Percentiles rank a stretch among this genome's conserved stretches.
Evolutionary conservation across 306 rosid species (phyloP).

Genomic region (Dicorynia guianensis): DNA sequence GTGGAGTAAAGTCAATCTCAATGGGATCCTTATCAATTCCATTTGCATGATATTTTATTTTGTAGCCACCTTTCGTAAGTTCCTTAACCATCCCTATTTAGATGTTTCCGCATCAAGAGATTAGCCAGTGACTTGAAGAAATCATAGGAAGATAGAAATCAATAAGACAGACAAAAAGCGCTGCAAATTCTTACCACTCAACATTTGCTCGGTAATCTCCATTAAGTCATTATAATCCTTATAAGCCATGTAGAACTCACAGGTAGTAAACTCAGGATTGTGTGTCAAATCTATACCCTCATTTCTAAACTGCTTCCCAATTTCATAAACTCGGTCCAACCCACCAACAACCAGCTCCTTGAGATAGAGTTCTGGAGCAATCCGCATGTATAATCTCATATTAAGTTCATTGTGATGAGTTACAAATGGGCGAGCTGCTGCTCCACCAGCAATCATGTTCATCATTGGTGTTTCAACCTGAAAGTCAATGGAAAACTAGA

Average conservation of each 20-base stretch:
- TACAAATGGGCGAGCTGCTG: slow-evolving; percentile 93
- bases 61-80: slow-evolving; percentile 85
- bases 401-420: slow-evolving; percentile 93
- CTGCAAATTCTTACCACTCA: slow-evolving; percentile 70
- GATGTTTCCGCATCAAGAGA: slow-evolving; percentile 35
- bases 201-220: slow-evolving; percentile 83
- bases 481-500: slow-evolving; percentile 29
- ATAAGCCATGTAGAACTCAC: slow-evolving; percentile 96
- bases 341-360: slow-evolving; percentile 96
- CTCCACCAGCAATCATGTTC: slow-evolving; percentile 99
- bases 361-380: slow-evolving; percentile 96
- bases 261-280: slow-evolving; percentile 94
- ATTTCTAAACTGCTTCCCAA: slow-evolving; percentile 94
- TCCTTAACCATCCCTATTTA: slow-evolving; percentile 81
- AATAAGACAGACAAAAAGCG: slow-evolving; percentile 16
- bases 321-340: slow-evolving; percentile 97
- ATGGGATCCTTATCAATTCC: slow-evolving; percentile 80
- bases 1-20: slow-evolving; percentile 78
- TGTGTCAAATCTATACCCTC: slow-evolving; percentile 99
- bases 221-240: slow-evolving; percentile 86
- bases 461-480: slow-evolving; percentile 99
- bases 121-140: slow-evolving; percentile 18
- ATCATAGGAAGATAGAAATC: neutral
- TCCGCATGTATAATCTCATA: slow-evolving; percentile 84
- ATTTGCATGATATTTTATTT: slow-evolving; percentile 74